Conservation (phyloP, 2,329 filamentous ascomycete species). For the Zelopaecilomyces penicillatus region DNA sequence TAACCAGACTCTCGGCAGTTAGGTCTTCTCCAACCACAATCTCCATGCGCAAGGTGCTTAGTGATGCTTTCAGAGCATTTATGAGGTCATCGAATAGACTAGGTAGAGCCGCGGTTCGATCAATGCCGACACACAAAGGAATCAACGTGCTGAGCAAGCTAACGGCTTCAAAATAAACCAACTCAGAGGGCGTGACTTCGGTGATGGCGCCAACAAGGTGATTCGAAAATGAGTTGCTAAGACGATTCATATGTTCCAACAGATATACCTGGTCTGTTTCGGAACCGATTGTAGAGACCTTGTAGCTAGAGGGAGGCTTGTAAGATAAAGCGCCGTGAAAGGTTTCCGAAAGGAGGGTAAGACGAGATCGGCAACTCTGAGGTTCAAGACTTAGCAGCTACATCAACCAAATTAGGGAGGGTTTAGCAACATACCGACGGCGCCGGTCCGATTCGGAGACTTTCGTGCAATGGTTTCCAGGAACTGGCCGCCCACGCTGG, state of each 20-base stretch:
- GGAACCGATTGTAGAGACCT: conserved; percentile 31
- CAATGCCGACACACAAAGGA: conserved; percentile 18
- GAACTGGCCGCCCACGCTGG: conserved; percentile 36
- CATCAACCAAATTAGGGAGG: no score
- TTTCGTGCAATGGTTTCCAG: conserved; percentile 31
- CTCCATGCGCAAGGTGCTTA: conserved; percentile 18
- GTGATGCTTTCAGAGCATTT: conserved; percentile 16
- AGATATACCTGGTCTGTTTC: conserved; percentile 37
- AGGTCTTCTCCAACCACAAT: conserved; percentile 8
- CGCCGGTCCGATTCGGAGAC: conserved; percentile 41
- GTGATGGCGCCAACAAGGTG: conserved; percentile 25
- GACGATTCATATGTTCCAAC: conserved; percentile 31
- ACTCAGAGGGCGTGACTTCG: conserved; percentile 33
- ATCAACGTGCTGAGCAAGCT: conserved; percentile 31
- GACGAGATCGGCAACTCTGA: conserved; percentile 41
- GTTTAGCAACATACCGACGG: conserved; percentile 35
- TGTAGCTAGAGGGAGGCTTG: conserved; percentile 42
- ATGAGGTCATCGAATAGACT: conserved; percentile 19
- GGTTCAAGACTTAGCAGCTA: background rate
- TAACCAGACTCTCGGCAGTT: conserved; percentile 12
- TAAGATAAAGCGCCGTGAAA: conserved; percentile 43
- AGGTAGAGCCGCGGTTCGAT: conserved; percentile 14
- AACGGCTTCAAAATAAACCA: conserved; percentile 35
- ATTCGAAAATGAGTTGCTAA: conserved; percentile 34
- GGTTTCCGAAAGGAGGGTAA: conserved; percentile 40